Conservation (phyloP, 2,329 filamentous ascomycete genomes). For the Sordariomycetes sp. region DNA sequence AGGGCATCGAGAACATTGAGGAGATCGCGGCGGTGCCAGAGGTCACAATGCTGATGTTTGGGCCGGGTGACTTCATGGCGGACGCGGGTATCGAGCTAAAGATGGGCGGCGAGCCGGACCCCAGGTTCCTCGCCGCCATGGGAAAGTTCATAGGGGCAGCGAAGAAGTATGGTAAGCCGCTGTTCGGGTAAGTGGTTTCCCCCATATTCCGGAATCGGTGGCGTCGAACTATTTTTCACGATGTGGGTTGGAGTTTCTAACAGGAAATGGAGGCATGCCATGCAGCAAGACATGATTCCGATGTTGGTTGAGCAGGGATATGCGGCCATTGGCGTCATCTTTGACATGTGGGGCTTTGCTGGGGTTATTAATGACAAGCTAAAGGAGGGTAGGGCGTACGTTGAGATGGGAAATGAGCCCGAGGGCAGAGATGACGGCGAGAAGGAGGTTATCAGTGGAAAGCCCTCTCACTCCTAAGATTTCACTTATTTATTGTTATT, state of each 20-base stretch:
- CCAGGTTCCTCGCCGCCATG: conserved; percentile 7
- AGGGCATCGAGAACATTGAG: conserved; percentile 11
- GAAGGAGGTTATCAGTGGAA: background rate
- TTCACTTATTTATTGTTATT: too few relatives aligned
- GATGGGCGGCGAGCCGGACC: conserved; percentile 1
- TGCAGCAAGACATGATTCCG: conserved; percentile 4
- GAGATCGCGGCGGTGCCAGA: conserved; percentile 10
- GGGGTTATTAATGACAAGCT: conserved; percentile 4
- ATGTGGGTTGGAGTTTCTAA: background rate
- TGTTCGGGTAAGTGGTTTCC: conserved; percentile 6
- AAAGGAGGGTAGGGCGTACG: conserved; percentile 3
- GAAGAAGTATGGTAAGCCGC: conserved; percentile 4
- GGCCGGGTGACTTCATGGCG: conserved; percentile 9
- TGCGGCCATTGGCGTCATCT: conserved; percentile 5
- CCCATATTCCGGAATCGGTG: too few relatives aligned
- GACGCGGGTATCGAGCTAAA: conserved; percentile 7
- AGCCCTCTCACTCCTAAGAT: too few relatives aligned
- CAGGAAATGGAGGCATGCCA: background rate
- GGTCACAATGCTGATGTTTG: conserved; percentile 9
- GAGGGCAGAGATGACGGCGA: background rate
- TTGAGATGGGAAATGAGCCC: background rate
- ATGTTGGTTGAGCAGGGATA: conserved; percentile 8
- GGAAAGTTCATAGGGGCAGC: conserved; percentile 4
- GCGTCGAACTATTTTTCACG: too few relatives aligned
- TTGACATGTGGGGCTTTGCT: conserved; percentile 8